Base-by-base conservation (phyloP, 768 basidiomycete species). In the Megacollybia marginata region DNA sequence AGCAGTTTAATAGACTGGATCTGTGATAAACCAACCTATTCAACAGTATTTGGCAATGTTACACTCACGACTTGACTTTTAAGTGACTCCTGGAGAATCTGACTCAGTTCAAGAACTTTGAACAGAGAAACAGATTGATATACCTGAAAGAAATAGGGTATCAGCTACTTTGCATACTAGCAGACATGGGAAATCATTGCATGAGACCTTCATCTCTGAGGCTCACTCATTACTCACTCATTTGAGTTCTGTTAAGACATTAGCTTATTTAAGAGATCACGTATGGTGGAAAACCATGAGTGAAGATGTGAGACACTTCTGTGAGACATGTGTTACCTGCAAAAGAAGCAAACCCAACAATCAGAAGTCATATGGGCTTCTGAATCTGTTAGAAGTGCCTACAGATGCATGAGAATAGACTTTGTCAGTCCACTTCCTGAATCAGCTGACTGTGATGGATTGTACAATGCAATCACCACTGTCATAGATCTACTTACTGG, bases 251-350 rank as follows among this genome's bases (percentile, higher is more conserved):
- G 4, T 13, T 8, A 70, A 70, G 42, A 70, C 67, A 0, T 13
- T 67, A 0, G 20, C 48, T 1, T 64, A 62, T 33, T 47, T 69
- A 0, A 42, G 55, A 0, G 58, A 68, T 28, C 48, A 63, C 18
- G 61, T 67, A 5, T 69, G 68, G 67, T 69, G 69, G 69, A 61
- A 61, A 13, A 42, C 48, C 0, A 62, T 70, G 54, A 55, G 46
- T 0, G 9, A n/a, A 0, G 63, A 70, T 20, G 44, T 62, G 0
- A 28, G 49, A 1, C 44, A 31, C 0, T 68, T 44, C 46, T 65
- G 64, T 28, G 50, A 51, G 33, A 13, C 47, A 3, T 51, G 50
- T 28, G 10, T 31, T 2, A 51, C 50, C 16, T 51, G 50, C 33
- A 32, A 20, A 31, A 5, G 50, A 13, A 48, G 50, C 28, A 51